These are phyloP conservation scores for Aspergillus sp. DNA, from an alignment of 2,329 filamentous ascomycete species.

Conservation along the genomic window DNA sequence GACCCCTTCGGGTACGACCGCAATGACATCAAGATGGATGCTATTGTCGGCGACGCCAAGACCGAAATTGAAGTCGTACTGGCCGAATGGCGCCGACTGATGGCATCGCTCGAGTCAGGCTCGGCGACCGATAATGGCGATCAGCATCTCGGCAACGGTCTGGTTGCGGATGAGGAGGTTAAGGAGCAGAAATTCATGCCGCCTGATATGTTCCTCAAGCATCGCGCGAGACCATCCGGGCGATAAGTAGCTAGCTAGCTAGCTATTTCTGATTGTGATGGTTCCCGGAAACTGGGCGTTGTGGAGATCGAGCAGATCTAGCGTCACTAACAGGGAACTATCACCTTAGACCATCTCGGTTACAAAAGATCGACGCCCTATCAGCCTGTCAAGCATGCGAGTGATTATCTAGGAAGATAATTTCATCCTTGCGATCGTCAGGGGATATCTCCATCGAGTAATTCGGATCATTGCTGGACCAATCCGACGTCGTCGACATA, in stretches of 20 bases:
- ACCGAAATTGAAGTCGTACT: conserved; percentile 61
- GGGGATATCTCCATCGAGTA: not conserved
- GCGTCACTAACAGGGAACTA: not conserved
- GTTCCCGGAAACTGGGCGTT: not conserved
- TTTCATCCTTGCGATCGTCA: conserved; percentile 1
- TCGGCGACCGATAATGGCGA: conserved; percentile 9
- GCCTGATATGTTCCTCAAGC: conserved; percentile 36
- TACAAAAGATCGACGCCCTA: conserved; percentile 1
- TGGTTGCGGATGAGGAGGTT: not conserved
- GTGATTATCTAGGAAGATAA: not conserved
- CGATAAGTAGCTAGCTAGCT: not conserved
- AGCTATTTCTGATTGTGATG: not conserved
- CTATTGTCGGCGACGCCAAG: conserved; percentile 62
- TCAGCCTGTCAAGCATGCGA: not conserved
- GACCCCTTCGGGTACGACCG: conserved; percentile 68
- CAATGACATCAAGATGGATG: conserved; percentile 70
- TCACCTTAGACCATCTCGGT: not conserved
- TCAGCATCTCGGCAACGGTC: not conserved
- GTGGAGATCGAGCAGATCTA: not conserved
- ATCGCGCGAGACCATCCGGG: conserved; percentile 4
- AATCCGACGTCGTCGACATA: not conserved
- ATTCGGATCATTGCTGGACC: not conserved
- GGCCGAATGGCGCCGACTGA: conserved; percentile 56
- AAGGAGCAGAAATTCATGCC: conserved; percentile 22
- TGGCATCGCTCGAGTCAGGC: conserved; percentile 21